Base-by-base conservation (phyloP, 345 rosid species). In the Bruguiera parviflora region DNA sequence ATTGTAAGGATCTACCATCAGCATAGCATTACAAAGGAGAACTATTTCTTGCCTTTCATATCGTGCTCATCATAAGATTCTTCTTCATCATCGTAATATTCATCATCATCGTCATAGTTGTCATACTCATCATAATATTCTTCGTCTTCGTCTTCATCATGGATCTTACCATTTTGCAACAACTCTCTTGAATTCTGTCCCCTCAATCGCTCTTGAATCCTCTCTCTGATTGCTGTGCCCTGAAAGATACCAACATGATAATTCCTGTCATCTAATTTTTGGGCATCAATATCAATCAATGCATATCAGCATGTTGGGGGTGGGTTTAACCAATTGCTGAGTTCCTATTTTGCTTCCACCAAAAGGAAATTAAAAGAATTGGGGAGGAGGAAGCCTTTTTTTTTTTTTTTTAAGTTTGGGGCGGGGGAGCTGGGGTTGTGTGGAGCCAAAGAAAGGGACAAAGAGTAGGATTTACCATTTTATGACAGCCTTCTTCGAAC, bases 401-500 rank as follows among this genome's bases (percentile, higher is more conserved):
- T 39, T 39, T 32, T 5, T 11, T 39, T 37, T 39, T 39, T 11
- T 11, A 2, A 2, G 2, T 2, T 39, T 39, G 11, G 31, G 7
- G 25, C 53, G 57, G 25, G 2, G 46, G 59, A 16, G 4, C 16
- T 2, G 5, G 5, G 58, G 59, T 5, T 8, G 59, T 9, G 18
- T 56, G 31, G 59, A 16, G 49, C 19, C 4, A 15, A 43, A 56
- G 6, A 1, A 24, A 53, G 27, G 58, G 58, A 53, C 24, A 21
- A n/a, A n/a, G 11, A 56, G 28, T 10, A 27, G 24, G 43, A 16
- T 58, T 21, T 6, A 83, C 92, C 92, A 87, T 85, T 81, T 87
- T 85, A 72, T 87, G 92, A 73, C 86, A 87, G 22, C 86, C 80
- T 77, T 87, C 88, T 79, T 87, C 86, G 56, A 87, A 87, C 89